phyloP scores from a whole-genome alignment of 2,329 filamentous ascomycete species.

The Aspergillus fumigatiaffinis region DNA sequence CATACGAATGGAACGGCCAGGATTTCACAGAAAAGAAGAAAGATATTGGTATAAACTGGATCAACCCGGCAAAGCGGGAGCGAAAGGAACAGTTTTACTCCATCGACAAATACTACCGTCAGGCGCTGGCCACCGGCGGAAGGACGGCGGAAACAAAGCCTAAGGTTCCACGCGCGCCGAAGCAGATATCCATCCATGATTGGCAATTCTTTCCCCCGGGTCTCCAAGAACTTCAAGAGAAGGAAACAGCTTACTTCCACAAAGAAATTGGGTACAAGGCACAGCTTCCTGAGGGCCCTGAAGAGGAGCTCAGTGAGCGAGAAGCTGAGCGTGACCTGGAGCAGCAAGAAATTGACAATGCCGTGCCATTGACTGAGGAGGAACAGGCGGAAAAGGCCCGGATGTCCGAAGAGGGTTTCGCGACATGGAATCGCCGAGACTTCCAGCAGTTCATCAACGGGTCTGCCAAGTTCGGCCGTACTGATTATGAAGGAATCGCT shows the following conservation, averaged over 20 bases:
- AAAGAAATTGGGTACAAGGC: constrained; percentile 97
- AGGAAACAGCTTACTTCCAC: constrained; percentile 91
- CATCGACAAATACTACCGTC: constrained; percentile 97
- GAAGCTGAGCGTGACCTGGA: constrained; percentile 83
- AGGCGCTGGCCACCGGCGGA: constrained; percentile 78
- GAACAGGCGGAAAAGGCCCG: constrained; percentile 82
- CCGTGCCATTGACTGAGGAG: constrained; percentile 79
- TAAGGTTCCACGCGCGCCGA: constrained; percentile 91
- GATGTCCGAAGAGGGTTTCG: constrained; percentile 80
- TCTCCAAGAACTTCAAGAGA: constrained; percentile 85
- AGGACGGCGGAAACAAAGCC: constrained; percentile 81
- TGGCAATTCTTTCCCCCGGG: constrained; percentile 93
- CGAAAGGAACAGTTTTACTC: constrained; percentile 97
- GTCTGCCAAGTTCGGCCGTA: constrained; percentile 85
- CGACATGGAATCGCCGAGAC: constrained; percentile 92
- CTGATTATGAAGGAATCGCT: constrained; percentile 79
- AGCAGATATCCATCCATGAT: constrained; percentile 87
- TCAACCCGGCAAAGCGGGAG: constrained; percentile 96
- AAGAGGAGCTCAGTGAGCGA: constrained; percentile 79
- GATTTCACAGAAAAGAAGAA: constrained; percentile 91
- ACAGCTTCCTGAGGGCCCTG: constrained; percentile 79
- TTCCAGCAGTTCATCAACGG: constrained; percentile 98
- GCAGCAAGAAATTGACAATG: constrained; percentile 90
- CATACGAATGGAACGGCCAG: constrained; percentile 98
- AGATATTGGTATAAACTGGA: constrained; percentile 91